phyloP scores from a whole-genome alignment of 352 stramenopile genomes.

The Phytophthora macrochlamydospora region DNA sequence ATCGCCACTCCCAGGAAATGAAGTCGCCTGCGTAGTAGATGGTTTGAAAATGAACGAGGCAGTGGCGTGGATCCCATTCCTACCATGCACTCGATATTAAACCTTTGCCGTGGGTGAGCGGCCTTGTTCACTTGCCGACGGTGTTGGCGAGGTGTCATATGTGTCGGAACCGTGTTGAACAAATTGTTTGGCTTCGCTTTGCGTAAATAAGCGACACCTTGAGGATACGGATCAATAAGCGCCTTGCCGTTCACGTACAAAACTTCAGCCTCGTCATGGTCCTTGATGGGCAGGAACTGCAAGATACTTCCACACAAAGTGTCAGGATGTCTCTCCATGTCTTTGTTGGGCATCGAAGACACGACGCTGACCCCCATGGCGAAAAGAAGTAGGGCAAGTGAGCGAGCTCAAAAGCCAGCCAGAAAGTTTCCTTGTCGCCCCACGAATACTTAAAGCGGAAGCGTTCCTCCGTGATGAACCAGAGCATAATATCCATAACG shows the following conservation, averaged over 20 bases:
- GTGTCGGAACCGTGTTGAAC: slow-evolving; percentile 49
- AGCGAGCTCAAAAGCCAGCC: slow-evolving; percentile 43
- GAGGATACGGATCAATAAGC: slow-evolving; percentile 28
- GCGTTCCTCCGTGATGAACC: slow-evolving; percentile 38
- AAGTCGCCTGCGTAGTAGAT: slow-evolving; percentile 46
- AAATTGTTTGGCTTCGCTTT: slow-evolving; percentile 38
- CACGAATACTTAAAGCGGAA: slow-evolving; percentile 41
- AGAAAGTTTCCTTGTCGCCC: slow-evolving; percentile 54
- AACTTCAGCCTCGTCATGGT: slow-evolving; percentile 23
- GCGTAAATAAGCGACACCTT: slow-evolving; percentile 35
- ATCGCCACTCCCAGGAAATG: slow-evolving; percentile 46
- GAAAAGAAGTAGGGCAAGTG: slow-evolving; percentile 43
- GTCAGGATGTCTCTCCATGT: slow-evolving; percentile 35
- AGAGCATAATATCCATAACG: slow-evolving; percentile 42
- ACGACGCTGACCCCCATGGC: slow-evolving; percentile 45
- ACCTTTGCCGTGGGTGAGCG: slow-evolving; percentile 12
- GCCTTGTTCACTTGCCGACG: slow-evolving; percentile 21
- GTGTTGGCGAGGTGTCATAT: slow-evolving; percentile 49
- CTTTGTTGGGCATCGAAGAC: slow-evolving; percentile 31
- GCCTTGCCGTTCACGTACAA: slow-evolving; percentile 33
- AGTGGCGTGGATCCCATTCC: slow-evolving; percentile 47
- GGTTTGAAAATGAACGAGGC: slow-evolving; percentile 34
- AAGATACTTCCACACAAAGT: slow-evolving; percentile 42
- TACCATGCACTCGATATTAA: slow-evolving; percentile 49
- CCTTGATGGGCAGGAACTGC: slow-evolving; percentile 38